Evolutionary conservation across 2,329 filamentous ascomycete genomes (phyloP), one percentile per base, ranked within the genome.

Genomic region (Pseudocercospora eumusae): DNA sequence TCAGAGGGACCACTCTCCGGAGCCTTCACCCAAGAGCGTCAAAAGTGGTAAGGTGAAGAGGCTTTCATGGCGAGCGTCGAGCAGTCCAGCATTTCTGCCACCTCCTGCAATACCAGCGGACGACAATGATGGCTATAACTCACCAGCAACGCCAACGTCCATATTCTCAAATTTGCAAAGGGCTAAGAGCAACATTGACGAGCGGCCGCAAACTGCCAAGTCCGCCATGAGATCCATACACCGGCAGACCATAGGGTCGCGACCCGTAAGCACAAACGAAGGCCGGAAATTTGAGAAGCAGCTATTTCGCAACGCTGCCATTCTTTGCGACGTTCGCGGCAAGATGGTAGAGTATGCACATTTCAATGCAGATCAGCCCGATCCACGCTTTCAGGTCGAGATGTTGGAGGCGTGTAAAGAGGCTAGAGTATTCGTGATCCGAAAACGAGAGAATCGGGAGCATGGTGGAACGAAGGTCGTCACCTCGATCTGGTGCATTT

Each of bases 401-500:
- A 78, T 81, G 75, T 70, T 75, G 0, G 66, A 70, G 55, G 76
- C 73, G 2, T 76, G 74, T 42, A 68, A 73, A 4, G 70, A 75
- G 4, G 79, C 75, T 33, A 76, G 79, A 0, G 75, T 82, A 21
- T 73, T 70, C 15, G 74, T 81, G 0, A 76, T 82, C 8, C 74
- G 78, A 1, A 79, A 79, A 69, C 74, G 77, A 20, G 75, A 80
- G 36, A 72, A 75, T 6, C 67, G 72, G 6, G 64, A 73, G 1
- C 70, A 76, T 20, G 75, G 73, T 13, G 73, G 70, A 5, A 73
- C 75, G 2, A 74, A 71, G 45, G 72, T 79, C 27, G 74, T 75
- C 18, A 80, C 79, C 0, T 79, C 77, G 1, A 76, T 81, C 15
- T 81, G 80, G 79, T 74, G 74, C 0, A 69, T 81, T 4, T 77